Conservation (phyloP, 805 yeast species). For the Nakazawaea wickerhamii region DNA sequence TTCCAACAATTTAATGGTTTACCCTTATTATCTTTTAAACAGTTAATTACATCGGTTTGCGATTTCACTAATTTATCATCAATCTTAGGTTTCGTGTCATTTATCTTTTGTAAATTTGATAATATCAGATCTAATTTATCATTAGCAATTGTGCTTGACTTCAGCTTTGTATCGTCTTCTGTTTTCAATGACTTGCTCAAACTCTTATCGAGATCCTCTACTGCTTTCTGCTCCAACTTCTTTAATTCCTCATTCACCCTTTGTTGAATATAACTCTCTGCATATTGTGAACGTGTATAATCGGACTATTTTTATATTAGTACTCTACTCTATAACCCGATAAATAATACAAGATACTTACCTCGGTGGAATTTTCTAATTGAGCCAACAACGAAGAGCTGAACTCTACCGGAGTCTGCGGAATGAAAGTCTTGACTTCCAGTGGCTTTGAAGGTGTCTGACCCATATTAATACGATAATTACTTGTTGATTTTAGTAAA, state of each 20-base stretch:
- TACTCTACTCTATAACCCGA: not conserved
- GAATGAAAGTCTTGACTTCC: conserved; percentile 61
- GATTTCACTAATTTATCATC: conserved; percentile 38
- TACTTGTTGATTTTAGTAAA: not conserved
- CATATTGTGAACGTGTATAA: conserved; percentile 64
- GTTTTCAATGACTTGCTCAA: conserved; percentile 18
- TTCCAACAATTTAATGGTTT: conserved; percentile 79
- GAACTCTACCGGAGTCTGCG: conserved; percentile 63
- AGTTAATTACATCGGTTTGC: conserved; percentile 46
- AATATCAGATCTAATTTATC: conserved; percentile 30
- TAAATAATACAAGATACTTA: no score
- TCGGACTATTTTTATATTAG: conserved; percentile 35
- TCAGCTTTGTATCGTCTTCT: conserved; percentile 20
- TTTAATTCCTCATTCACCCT: conserved; percentile 55
- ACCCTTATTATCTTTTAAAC: conserved; percentile 58
- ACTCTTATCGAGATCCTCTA: conserved; percentile 47
- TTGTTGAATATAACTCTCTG: conserved; percentile 61
- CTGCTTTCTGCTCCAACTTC: conserved; percentile 47
- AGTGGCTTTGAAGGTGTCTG: conserved; percentile 51
- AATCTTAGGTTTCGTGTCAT: conserved; percentile 22
- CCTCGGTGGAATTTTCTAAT: conserved; percentile 55
- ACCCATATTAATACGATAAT: conserved; percentile 41
- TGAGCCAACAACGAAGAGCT: conserved; percentile 58
- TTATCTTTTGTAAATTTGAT: conserved; percentile 27
- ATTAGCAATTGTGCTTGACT: conserved; percentile 23